These are phyloP conservation scores for Epichloe uncinata DNA, from an alignment of 2,329 filamentous ascomycete species.

Conservation along the genomic window DNA sequence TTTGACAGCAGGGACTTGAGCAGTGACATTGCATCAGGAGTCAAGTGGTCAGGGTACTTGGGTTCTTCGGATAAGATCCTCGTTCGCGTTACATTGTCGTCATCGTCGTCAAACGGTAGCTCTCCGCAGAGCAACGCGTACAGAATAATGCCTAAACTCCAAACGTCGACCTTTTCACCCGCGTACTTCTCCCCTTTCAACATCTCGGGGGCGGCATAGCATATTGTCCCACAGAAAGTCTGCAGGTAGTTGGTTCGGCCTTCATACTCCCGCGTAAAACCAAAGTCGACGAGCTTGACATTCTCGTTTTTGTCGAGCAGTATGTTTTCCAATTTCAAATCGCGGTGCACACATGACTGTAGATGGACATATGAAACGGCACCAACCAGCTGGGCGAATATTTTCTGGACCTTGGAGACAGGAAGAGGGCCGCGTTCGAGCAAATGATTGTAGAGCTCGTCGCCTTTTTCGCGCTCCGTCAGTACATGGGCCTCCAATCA, in stretches of 20 bases:
- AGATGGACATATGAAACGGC: slow-evolving; percentile 91
- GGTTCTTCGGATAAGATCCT: slow-evolving; percentile 80
- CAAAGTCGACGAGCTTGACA: slow-evolving; percentile 95
- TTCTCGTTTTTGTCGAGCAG: slow-evolving; percentile 93
- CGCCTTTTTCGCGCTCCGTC: slow-evolving; percentile 42
- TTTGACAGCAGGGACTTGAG: slow-evolving; percentile 79
- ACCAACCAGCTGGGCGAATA: slow-evolving; percentile 89
- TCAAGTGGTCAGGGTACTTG: slow-evolving; percentile 67
- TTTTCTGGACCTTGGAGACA: slow-evolving; percentile 79
- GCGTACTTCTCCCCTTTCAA: slow-evolving; percentile 96
- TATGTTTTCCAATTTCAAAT: slow-evolving; percentile 85
- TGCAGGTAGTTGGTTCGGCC: slow-evolving; percentile 89
- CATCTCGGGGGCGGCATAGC: slow-evolving; percentile 98
- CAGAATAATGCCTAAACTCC: slow-evolving; percentile 76
- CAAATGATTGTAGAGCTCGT: slow-evolving; percentile 95
- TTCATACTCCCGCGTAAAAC: slow-evolving; percentile 95
- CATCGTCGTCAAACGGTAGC: slow-evolving; percentile 91
- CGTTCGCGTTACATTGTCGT: slow-evolving; percentile 73
- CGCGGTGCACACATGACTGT: slow-evolving; percentile 90
- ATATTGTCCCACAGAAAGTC: slow-evolving; percentile 95
- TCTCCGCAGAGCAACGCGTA: slow-evolving; percentile 74
- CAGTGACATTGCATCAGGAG: slow-evolving; percentile 63
- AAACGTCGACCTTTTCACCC: slow-evolving; percentile 95
- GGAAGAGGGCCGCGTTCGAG: slow-evolving; percentile 75
- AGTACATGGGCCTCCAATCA: background rate